Percentiles rank a stretch among this genome's conserved stretches.
Conservation (phyloP, 1,284 basidiomycete species). For the Mycosarcoma mackinlayi region DNA sequence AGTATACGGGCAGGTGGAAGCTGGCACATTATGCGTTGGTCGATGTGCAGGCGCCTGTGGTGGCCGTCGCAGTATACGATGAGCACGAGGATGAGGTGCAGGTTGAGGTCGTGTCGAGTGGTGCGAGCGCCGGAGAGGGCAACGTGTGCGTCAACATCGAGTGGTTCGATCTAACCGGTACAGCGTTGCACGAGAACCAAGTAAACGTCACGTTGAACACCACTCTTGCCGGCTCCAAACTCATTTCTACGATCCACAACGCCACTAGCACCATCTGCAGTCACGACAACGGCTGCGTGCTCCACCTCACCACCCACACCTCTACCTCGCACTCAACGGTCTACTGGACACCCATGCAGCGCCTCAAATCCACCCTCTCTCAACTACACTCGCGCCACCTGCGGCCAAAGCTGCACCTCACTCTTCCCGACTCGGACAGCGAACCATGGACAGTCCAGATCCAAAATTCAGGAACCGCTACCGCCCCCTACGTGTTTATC, state of each 20-base stretch:
- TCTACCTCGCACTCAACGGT: background rate
- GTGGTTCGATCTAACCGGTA: constrained; percentile 19
- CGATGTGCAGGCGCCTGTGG: constrained; percentile 72
- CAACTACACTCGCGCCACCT: background rate
- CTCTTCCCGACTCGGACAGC: background rate
- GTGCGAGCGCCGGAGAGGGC: background rate
- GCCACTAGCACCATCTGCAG: background rate
- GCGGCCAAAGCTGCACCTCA: constrained; percentile 3
- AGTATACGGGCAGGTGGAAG: constrained; percentile 77
- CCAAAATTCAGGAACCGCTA: constrained; percentile 13
- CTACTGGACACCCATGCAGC: constrained; percentile 10
- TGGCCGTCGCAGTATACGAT: constrained; percentile 72
- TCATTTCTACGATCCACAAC: background rate
- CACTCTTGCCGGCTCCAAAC: background rate
- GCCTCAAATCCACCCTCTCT: constrained; percentile 1
- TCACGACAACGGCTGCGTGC: constrained; percentile 3
- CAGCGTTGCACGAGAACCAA: background rate
- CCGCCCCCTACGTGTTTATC: constrained; percentile 71
- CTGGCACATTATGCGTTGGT: constrained; percentile 72
- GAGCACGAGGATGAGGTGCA: constrained; percentile 73
- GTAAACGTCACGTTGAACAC: background rate
- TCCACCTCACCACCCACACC: constrained; percentile 3
- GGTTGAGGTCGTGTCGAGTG: constrained; percentile 69
- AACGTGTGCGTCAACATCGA: constrained; percentile 8
- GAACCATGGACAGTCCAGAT: background rate